Conservation (phyloP, 768 basidiomycete species). For the Amanita thiersii region DNA sequence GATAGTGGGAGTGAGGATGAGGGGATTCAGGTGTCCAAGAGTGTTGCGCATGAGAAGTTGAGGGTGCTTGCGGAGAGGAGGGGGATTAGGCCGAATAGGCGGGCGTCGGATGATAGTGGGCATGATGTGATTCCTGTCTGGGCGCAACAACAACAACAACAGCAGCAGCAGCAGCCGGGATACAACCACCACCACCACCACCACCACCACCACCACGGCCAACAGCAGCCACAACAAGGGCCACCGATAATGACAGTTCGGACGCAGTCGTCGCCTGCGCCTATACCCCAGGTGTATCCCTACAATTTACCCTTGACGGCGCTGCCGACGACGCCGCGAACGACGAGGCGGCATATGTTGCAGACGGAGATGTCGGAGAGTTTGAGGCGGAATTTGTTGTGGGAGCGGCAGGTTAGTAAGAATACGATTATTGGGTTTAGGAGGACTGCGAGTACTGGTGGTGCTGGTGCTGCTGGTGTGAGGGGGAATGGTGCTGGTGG, state of each 20-base stretch:
- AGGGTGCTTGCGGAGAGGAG: conserved; percentile 46
- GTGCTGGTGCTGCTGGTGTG: no score
- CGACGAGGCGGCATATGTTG: conserved; percentile 79
- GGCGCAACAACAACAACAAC: conserved; percentile 1
- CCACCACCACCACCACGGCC: conserved; percentile 7
- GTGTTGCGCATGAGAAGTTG: conserved; percentile 62
- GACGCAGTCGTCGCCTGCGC: conserved; percentile 23
- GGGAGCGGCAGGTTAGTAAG: conserved; percentile 66
- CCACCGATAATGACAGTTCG: conserved; percentile 10
- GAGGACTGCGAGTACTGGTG: conserved; percentile 22
- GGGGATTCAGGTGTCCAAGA: conserved; percentile 50
- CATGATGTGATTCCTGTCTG: conserved; percentile 1
- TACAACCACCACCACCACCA: conserved; percentile 2
- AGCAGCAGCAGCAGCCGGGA: not conserved
- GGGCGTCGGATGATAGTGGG: conserved; percentile 7
- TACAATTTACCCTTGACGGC: conserved; percentile 65
- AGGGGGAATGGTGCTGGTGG: conserved; percentile 17
- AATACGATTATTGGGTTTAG: conserved; percentile 33
- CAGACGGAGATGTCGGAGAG: conserved; percentile 81
- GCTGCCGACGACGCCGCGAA: conserved; percentile 74
- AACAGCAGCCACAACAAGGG: conserved; percentile 9
- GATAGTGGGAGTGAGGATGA: conserved; percentile 46
- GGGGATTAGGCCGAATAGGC: conserved; percentile 21
- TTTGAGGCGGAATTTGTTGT: conserved; percentile 69
- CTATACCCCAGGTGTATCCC: conserved; percentile 50